Conservation (phyloP, 768 basidiomycete genomes). For the Russula brevipes region DNA sequence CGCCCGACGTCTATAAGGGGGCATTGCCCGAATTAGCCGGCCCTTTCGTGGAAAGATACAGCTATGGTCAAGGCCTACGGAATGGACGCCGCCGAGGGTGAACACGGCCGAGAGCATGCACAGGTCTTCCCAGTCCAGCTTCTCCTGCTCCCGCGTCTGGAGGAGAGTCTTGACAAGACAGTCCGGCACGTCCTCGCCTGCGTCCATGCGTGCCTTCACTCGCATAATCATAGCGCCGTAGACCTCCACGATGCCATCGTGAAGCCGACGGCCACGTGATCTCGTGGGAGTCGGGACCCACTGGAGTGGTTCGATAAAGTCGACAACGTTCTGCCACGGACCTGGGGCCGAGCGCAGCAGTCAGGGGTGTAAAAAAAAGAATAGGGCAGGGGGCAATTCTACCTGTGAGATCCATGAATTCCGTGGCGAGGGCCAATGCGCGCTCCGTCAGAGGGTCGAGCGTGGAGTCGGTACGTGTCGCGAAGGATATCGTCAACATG, state of each 20-base stretch:
- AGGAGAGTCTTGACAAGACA: constrained; percentile 35
- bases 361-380: background rate
- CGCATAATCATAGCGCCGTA: constrained; percentile 34
- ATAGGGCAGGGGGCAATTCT: background rate
- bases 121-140: constrained; percentile 33
- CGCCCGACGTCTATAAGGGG: constrained; percentile 33
- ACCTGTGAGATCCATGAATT: constrained; percentile 40
- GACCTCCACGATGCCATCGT: constrained; percentile 32
- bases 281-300: constrained; percentile 37
- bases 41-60: background rate
- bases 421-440: constrained; percentile 38
- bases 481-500: constrained; percentile 44
- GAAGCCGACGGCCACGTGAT: constrained; percentile 38
- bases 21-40: constrained; percentile 5
- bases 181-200: constrained; percentile 34
- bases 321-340: constrained; percentile 42
- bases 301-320: constrained; percentile 43
- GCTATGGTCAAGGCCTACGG: constrained; percentile 15
- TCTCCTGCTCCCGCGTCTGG: constrained; percentile 30
- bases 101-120: constrained; percentile 35
- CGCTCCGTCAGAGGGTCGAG: constrained; percentile 37
- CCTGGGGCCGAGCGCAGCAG: constrained; percentile 25
- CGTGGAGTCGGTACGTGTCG: constrained; percentile 38
- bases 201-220: constrained; percentile 31
- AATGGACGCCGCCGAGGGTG: constrained; percentile 36